Percentiles rank a stretch among this genome's conserved stretches.
These are phyloP conservation scores for Aschersonia sp. DNA, from an alignment of 2,329 filamentous ascomycete species.

Conservation along the genomic window DNA sequence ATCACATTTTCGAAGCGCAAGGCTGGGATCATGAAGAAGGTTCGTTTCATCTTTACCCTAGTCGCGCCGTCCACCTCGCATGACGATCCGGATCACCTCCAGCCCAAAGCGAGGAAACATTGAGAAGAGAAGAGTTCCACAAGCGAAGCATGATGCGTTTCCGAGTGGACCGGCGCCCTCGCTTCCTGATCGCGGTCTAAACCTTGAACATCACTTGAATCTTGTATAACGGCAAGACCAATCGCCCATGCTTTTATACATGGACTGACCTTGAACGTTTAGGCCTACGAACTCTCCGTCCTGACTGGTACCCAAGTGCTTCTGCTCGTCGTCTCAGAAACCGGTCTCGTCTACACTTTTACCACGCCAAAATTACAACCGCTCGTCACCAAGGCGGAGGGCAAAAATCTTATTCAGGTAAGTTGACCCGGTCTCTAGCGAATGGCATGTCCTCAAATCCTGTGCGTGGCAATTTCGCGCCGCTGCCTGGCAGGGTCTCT, in stretches of 20 bases:
- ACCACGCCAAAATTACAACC: conserved; percentile 97
- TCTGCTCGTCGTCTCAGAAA: conserved; percentile 91
- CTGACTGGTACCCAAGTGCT: conserved; percentile 96
- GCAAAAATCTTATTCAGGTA: conserved; percentile 98
- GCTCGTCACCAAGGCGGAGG: conserved; percentile 93
- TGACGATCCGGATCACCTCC: neutral
- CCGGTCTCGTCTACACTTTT: conserved; percentile 93
- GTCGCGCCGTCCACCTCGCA: neutral
- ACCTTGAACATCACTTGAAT: too few species aligned
- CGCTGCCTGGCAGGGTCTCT: too few species aligned
- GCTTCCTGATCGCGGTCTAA: too few species aligned
- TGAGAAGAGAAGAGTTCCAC: neutral
- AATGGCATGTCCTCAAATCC: too few species aligned
- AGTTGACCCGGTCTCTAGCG: neutral
- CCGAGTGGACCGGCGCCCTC: too few species aligned
- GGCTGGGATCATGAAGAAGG: conserved; percentile 99
- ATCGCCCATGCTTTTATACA: too few species aligned
- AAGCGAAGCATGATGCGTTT: too few species aligned
- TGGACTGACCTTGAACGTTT: conserved; percentile 6
- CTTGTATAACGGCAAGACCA: too few species aligned
- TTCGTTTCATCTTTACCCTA: conserved; percentile 28
- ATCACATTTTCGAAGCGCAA: conserved; percentile 99
- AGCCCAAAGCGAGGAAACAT: neutral
- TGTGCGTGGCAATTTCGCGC: too few species aligned
- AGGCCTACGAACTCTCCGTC: conserved; percentile 97